These are phyloP conservation scores for Chlamydomonas sp. DNA, from an alignment of 139 green algal species.

Conservation along the genomic window DNA sequence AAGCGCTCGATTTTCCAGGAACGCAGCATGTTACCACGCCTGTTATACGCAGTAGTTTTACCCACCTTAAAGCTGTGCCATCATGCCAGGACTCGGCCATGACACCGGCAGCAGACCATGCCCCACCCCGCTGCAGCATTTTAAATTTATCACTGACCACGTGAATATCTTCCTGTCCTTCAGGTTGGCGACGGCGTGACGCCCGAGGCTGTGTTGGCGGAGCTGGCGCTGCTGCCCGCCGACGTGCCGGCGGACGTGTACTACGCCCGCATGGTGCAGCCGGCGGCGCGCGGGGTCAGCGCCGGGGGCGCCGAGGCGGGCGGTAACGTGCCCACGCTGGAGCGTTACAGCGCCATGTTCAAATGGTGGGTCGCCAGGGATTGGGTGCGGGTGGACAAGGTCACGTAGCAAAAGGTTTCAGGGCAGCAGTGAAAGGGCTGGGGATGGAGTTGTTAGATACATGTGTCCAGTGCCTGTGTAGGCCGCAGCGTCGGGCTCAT, in stretches of 20 bases:
- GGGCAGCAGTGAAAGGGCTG: too few species aligned
- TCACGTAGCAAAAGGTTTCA: too few species aligned
- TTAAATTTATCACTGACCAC: not conserved
- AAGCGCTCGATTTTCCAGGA: too few species aligned
- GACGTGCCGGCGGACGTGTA: conserved; percentile 17
- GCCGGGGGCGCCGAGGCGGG: not conserved
- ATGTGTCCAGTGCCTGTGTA: too few species aligned
- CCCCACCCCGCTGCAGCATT: not conserved
- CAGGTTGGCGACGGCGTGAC: not conserved
- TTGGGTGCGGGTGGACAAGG: not conserved
- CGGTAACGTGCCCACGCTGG: too few species aligned
- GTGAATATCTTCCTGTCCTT: not conserved
- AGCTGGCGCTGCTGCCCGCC: conserved; percentile 38
- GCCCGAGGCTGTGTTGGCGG: not conserved
- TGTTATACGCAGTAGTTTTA: too few species aligned
- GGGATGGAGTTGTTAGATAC: too few species aligned
- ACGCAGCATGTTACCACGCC: too few species aligned
- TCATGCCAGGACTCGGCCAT: too few species aligned
- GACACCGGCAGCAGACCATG: too few species aligned
- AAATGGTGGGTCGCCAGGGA: not conserved
- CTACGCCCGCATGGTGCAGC: conserved; percentile 19
- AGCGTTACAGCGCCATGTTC: not conserved
- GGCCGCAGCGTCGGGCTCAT: too few species aligned
- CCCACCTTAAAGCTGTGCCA: too few species aligned
- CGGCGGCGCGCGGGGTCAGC: not conserved